Evolutionary conservation across 1,284 basidiomycete genomes (phyloP), one percentile per base, ranked within the genome.

Genomic region (Irpex lacteus): DNA sequence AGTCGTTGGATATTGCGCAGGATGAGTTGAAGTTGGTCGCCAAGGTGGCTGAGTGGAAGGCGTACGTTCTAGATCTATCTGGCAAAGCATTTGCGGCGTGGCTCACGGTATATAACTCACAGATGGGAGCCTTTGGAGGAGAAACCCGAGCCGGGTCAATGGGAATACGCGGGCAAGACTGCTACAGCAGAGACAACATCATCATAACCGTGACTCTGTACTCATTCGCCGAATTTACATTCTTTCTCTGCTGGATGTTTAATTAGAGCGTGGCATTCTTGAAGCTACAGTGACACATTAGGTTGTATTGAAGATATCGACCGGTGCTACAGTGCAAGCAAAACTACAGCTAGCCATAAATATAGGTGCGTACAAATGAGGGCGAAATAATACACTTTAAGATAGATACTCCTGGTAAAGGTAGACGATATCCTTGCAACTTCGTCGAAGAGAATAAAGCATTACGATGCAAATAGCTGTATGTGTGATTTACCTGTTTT

Each of bases 11-110:
- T 70, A 88, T 95, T 78, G 96, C 96, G 3, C 77, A 90, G 70
- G 91, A 93, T 69, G 97, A 99, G 79, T 80, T 94, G 65, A 81
- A 78, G 60, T 80, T 98, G 54, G 92, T 85, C 1, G 82, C 82
- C 47, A 94, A 94, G 80, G 95, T 98, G 91, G 74, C 90, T 26
- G 92, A 97, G 74, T 98, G 95, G 94, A 98, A 98, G 81, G 87
- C 93, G 96, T 99, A 77, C 80, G 95, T 92, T n/a, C 96, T 98
- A 77, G 80, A 95, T 92, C 5, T 50, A 36, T 62, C 61, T 37
- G 38, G 32, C 61, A 47, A 61, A 50, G 61, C 56, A 53, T 38
- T 63, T 57, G 60, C 59, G 26, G 26, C 26, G 32, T 38, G 63
- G 11, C 37, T 63, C n/a, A 68, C 38, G 66, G 38, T 60, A 37